These are phyloP conservation scores for Aspergillus piperis DNA, from an alignment of 2,329 filamentous ascomycete species.

Conservation along the genomic window DNA sequence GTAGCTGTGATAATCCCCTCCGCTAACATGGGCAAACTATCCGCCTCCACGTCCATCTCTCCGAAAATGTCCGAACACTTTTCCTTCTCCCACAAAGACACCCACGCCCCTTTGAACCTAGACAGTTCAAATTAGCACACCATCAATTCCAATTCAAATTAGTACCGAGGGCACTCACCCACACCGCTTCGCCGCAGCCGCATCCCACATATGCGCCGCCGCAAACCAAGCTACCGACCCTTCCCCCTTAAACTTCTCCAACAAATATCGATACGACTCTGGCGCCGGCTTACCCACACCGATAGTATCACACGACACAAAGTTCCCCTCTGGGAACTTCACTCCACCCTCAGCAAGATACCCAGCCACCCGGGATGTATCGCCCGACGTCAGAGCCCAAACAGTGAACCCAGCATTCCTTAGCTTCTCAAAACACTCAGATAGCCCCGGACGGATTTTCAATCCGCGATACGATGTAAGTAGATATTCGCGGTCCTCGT, in stretches of 20 bases:
- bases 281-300: not conserved
- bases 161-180: not conserved
- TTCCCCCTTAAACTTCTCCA: not conserved
- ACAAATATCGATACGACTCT: not conserved
- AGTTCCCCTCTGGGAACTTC: not conserved
- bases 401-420: not conserved
- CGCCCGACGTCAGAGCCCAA: not conserved
- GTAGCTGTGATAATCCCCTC: not conserved
- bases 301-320: not conserved
- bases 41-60: not conserved
- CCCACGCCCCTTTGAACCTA: not conserved
- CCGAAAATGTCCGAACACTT: not conserved
- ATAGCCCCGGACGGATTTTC: not conserved
- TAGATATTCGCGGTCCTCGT: not conserved
- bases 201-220: not conserved
- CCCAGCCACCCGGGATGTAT: not conserved
- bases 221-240: not conserved
- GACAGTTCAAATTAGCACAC: not conserved
- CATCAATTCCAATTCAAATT: too few relatives aligned
- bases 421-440: not conserved
- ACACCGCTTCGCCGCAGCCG: not conserved
- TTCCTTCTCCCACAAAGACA: not conserved
- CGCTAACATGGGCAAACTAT: not conserved
- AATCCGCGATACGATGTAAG: not conserved
- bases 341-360: not conserved